Evolutionary conservation across 2,329 filamentous ascomycete species (phyloP), one percentile per base, ranked within the genome.

Genomic region (Nectriaceae sp.): DNA sequence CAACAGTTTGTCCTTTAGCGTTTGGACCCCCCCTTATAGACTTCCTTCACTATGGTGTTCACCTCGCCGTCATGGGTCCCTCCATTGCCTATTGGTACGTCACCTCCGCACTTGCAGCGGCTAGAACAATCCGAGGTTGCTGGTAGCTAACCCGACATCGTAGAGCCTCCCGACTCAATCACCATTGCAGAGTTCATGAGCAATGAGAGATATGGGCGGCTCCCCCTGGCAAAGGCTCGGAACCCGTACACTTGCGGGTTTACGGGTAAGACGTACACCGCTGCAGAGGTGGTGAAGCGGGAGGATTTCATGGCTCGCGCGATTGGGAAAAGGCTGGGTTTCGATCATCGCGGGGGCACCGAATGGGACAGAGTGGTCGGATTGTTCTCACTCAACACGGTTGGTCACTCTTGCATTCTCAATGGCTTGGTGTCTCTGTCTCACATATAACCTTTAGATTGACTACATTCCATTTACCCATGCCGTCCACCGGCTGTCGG

Each of bases 301-400:
- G 80, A 88, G 10, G 84, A 90, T 21, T 76, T 73, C 44, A 75
- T 94, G 19, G 80, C 89, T 15, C 80, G 86, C 49, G 85, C 81
- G 19, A 71, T 95, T 26, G 79, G 80, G 35, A 84, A 88, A 64
- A 83, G 89, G 54, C 78, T 94, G 50, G 84, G 82, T 37, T 91
- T 89, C 78, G 68, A 78, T 39, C 83, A 87, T 6, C 85, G 89
- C 56, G 68, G 83, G 47, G 89, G 87, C 11, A 82, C 82, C 0
- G 88, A 92, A 65, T 94, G 87, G 86, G 89, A 94, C 61, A 90
- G 91, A 67, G 87, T 92, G 20, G 74, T 90, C 40, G 86, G 77
- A 4, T 74, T 92, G 21, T 95, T 89, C 70, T 85, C 86, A n/a
- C 70, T 91, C 50, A 95, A 95, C 65, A 90, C 89, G 22, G 87